Evolutionary conservation across 352 stramenopile genomes (phyloP).

Genomic region (Globisporangium yorkense): DNA sequence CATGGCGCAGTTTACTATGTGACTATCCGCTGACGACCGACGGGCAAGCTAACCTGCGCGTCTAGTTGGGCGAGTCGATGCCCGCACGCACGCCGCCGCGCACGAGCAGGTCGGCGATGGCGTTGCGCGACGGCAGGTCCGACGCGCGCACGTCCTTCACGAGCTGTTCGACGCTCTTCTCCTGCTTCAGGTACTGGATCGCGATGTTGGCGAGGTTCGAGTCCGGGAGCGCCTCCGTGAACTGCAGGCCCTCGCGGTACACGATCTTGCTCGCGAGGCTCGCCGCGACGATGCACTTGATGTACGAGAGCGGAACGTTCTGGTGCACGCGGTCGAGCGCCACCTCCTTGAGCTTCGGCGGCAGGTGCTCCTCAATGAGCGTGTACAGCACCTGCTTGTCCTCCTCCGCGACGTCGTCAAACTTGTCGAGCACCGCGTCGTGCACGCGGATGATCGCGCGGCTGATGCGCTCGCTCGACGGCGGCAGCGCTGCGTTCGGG

Average conservation of each 20-base stretch:
- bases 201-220: slow-evolving; percentile 89
- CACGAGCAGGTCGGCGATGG: slow-evolving; percentile 70
- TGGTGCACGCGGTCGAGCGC: slow-evolving; percentile 91
- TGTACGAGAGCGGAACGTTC: slow-evolving; percentile 93
- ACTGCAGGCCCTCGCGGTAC: slow-evolving; percentile 96
- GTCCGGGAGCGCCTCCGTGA: slow-evolving; percentile 91
- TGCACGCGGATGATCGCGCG: slow-evolving; percentile 95
- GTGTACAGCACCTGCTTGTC: slow-evolving; percentile 79
- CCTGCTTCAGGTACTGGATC: slow-evolving; percentile 93
- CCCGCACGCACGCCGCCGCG: slow-evolving; percentile 72
- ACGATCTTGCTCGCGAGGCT: slow-evolving; percentile 97
- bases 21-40: no score
- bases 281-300: slow-evolving; percentile 95
- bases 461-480: slow-evolving; percentile 94
- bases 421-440: slow-evolving; percentile 89
- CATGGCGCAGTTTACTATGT: no score
- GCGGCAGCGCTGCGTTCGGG: slow-evolving; percentile 76
- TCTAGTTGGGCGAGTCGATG: slow-evolving; percentile 39
- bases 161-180: slow-evolving; percentile 90
- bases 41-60: no score
- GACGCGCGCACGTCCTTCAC: slow-evolving; percentile 60
- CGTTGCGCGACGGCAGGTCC: slow-evolving; percentile 42
- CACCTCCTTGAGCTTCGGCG: slow-evolving; percentile 91
- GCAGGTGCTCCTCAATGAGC: slow-evolving; percentile 90
- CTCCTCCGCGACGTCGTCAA: slow-evolving; percentile 88